Conservation (phyloP, 1,139 yeast species). For the Debaryomyces udenii region DNA sequence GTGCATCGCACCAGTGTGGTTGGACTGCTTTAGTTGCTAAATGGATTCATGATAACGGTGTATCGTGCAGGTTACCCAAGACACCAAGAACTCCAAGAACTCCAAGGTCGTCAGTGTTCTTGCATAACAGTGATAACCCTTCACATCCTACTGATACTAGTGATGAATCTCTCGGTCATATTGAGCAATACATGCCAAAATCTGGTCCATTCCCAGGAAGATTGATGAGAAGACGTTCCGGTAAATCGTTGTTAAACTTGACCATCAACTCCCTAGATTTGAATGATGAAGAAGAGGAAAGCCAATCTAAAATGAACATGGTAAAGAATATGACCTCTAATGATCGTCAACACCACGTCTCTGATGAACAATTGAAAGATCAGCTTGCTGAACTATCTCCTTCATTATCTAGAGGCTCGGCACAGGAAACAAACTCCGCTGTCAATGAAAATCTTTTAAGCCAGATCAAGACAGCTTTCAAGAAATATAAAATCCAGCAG, state of each 20-base stretch:
- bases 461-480: constrained; percentile 58
- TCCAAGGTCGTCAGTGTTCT: constrained; percentile 30
- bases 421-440: constrained; percentile 31
- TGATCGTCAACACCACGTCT: neutral
- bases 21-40: constrained; percentile 97
- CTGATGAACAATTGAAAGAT: constrained; percentile 19
- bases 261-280: constrained; percentile 69
- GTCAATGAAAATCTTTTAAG: constrained; percentile 45
- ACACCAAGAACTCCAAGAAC: constrained; percentile 52
- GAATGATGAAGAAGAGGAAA: constrained; percentile 57
- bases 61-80: constrained; percentile 58
- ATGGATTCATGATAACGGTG: constrained; percentile 90
- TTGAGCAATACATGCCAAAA: constrained; percentile 42
- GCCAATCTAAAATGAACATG: constrained; percentile 7
- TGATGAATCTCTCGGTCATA: constrained; percentile 23
- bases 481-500: constrained; percentile 43
- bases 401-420: constrained; percentile 38
- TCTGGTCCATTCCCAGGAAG: constrained; percentile 59
- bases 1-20: constrained; percentile 95
- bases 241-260: constrained; percentile 67
- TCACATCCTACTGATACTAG: constrained; percentile 25
- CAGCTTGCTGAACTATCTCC: constrained; percentile 33
- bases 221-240: constrained; percentile 67
- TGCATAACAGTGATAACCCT: constrained; percentile 25
- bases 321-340: constrained; percentile 2